These are phyloP conservation scores for Podospora sp. DNA, from an alignment of 495 filamentous ascomycete species.

Conservation along the genomic window DNA sequence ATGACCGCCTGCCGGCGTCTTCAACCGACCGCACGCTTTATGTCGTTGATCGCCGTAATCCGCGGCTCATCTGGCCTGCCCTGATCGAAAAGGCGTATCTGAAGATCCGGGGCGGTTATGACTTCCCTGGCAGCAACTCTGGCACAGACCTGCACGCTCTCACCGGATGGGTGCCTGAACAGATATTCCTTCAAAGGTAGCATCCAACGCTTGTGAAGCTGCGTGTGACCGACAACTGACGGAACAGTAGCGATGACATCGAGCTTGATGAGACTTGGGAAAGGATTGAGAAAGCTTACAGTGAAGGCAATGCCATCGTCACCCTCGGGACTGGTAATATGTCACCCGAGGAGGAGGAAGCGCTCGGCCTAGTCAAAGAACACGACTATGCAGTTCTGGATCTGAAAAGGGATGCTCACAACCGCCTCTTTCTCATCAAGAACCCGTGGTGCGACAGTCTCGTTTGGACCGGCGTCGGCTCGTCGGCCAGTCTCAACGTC, in stretches of 20 bases:
- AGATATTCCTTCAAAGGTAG: constrained; percentile 80
- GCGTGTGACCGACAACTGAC: constrained; percentile 24
- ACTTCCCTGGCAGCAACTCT: constrained; percentile 98
- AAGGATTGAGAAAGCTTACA: constrained; percentile 73
- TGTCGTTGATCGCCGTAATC: constrained; percentile 85
- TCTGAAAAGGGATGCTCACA: constrained; percentile 61
- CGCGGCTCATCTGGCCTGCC: constrained; percentile 82
- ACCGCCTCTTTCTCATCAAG: constrained; percentile 77
- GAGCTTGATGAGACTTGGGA: constrained; percentile 76
- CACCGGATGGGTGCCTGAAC: constrained; percentile 96
- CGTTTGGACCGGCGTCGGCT: constrained; percentile 57
- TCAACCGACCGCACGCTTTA: constrained; percentile 71
- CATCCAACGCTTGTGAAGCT: background rate
- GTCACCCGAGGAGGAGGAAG: constrained; percentile 68
- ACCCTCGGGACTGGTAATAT: constrained; percentile 89
- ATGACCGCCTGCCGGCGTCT: constrained; percentile 86
- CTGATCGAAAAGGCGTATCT: constrained; percentile 95
- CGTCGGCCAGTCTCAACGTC: constrained; percentile 31
- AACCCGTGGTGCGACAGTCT: constrained; percentile 92
- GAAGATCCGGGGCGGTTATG: constrained; percentile 95
- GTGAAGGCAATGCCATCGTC: constrained; percentile 78
- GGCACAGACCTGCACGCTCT: constrained; percentile 89
- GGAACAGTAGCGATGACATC: constrained; percentile 59
- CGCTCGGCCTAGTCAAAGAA: constrained; percentile 79
- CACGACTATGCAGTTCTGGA: constrained; percentile 94